phyloP scores from a whole-genome alignment of 306 rosid genomes.

The Fragaria iinumae region DNA sequence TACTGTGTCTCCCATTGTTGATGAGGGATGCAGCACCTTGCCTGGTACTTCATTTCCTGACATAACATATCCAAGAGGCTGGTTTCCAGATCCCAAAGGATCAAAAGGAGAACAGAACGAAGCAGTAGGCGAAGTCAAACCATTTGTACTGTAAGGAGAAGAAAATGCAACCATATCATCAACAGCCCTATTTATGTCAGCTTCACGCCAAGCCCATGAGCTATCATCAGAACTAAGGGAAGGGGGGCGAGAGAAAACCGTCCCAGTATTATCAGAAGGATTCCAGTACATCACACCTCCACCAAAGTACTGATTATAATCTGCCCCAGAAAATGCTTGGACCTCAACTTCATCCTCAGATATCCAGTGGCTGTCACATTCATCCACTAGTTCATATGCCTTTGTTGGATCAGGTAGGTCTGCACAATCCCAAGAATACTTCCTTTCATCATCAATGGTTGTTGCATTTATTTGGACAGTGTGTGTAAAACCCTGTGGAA shows the following conservation, averaged over 20 bases:
- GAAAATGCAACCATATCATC: slow-evolving; percentile 99
- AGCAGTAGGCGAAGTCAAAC: slow-evolving; percentile 90
- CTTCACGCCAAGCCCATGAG: slow-evolving; percentile 94
- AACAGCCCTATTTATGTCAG: slow-evolving; percentile 89
- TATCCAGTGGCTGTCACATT: slow-evolving; percentile 78
- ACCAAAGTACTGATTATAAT: slow-evolving; percentile 92
- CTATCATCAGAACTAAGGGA: slow-evolving; percentile 98
- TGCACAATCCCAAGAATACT: slow-evolving; percentile 61
- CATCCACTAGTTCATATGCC: slow-evolving; percentile 66
- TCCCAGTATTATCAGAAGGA: slow-evolving; percentile 77
- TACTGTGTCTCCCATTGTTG: slow-evolving; percentile 54
- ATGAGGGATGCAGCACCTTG: slow-evolving; percentile 68
- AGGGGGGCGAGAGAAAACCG: slow-evolving; percentile 92
- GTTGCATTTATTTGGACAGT: slow-evolving; percentile 49
- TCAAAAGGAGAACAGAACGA: slow-evolving; percentile 85
- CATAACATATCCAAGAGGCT: slow-evolving; percentile 71
- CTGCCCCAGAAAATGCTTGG: slow-evolving; percentile 82
- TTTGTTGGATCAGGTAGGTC: slow-evolving; percentile 63
- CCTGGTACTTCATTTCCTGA: slow-evolving; percentile 75
- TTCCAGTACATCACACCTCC: slow-evolving; percentile 97
- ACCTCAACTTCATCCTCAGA: slow-evolving; percentile 93
- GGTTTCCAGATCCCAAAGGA: slow-evolving; percentile 69
- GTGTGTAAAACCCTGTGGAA: slow-evolving; percentile 61
- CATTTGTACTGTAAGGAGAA: slow-evolving; percentile 83
- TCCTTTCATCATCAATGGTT: slow-evolving; percentile 56